Percentiles rank a stretch among this genome's conserved stretches.
Conservation (phyloP, 768 basidiomycete genomes). For the Rhizopogon rudus region DNA sequence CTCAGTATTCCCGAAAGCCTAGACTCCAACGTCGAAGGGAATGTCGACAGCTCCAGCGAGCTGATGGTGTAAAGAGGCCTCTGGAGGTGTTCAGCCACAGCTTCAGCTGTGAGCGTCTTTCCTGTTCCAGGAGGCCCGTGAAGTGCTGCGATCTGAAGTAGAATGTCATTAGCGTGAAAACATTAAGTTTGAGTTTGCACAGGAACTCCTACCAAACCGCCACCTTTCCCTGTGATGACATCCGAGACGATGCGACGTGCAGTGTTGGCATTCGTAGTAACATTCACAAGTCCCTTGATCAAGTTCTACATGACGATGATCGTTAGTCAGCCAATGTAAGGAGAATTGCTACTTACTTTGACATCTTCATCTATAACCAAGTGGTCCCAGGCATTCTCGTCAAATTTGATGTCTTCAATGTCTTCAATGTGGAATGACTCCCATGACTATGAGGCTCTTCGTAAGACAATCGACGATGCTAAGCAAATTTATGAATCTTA, state of each 20-base stretch:
- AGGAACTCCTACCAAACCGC: slow-evolving; percentile 46
- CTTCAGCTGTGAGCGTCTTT: slow-evolving; percentile 59
- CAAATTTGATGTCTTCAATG: slow-evolving; percentile 50
- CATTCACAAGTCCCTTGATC: slow-evolving; percentile 22
- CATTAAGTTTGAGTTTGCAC: not conserved
- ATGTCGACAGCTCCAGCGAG: slow-evolving; percentile 51
- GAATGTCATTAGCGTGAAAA: not conserved
- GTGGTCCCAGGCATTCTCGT: slow-evolving; percentile 51
- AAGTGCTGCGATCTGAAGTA: slow-evolving; percentile 14
- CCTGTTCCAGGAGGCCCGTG: slow-evolving; percentile 28
- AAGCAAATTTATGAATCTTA: not conserved
- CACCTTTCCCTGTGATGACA: slow-evolving; percentile 61
- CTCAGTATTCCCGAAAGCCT: slow-evolving; percentile 26
- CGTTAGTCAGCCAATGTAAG: slow-evolving; percentile 6
- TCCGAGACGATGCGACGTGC: slow-evolving; percentile 28
- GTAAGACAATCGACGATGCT: not conserved
- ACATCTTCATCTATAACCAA: slow-evolving; percentile 49
- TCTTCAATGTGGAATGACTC: slow-evolving; percentile 51
- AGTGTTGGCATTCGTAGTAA: slow-evolving; percentile 18
- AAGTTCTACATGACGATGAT: slow-evolving; percentile 28
- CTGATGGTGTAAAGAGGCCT: slow-evolving; percentile 49
- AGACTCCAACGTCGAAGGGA: slow-evolving; percentile 36
- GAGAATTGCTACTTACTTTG: slow-evolving; percentile 26
- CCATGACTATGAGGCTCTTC: slow-evolving; percentile 33
- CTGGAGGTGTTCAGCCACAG: slow-evolving; percentile 49